Conservation (phyloP, 2,329 filamentous ascomycete species). For the Bipolaris victoriae region DNA sequence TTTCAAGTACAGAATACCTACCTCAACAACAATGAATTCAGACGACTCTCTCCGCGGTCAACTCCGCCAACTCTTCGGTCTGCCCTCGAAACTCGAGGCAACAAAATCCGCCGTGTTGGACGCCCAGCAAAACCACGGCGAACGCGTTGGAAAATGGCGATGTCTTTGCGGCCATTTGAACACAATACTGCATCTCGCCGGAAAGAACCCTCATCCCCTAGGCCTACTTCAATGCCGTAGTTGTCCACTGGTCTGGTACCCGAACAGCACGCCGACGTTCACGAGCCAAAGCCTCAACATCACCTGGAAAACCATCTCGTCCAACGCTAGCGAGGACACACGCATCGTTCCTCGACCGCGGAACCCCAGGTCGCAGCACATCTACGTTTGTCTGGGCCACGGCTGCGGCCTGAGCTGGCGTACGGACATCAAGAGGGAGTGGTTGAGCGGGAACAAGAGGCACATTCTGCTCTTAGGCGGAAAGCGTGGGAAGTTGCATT, state of each 20-base stretch:
- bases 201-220: background rate
- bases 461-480: background rate
- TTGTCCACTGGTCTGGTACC: slow-evolving; percentile 3
- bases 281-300: background rate
- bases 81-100: background rate
- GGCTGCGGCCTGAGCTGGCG: slow-evolving; percentile 3
- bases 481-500: background rate
- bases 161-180: slow-evolving; percentile 3
- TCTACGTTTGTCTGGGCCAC: background rate
- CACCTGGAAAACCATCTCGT: background rate
- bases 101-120: background rate
- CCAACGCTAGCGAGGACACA: background rate
- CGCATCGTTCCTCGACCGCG: background rate
- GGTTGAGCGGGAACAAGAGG: background rate
- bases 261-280: background rate
- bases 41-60: background rate
- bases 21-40: background rate
- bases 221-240: background rate
- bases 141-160: background rate
- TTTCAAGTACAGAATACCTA: background rate
- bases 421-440: background rate
- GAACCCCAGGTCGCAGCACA: background rate
- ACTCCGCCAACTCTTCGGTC: background rate
- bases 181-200: background rate
- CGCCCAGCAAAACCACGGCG: background rate